phyloP scores from a whole-genome alignment of 1,284 basidiomycete genomes.

The Marasmius sp. region DNA sequence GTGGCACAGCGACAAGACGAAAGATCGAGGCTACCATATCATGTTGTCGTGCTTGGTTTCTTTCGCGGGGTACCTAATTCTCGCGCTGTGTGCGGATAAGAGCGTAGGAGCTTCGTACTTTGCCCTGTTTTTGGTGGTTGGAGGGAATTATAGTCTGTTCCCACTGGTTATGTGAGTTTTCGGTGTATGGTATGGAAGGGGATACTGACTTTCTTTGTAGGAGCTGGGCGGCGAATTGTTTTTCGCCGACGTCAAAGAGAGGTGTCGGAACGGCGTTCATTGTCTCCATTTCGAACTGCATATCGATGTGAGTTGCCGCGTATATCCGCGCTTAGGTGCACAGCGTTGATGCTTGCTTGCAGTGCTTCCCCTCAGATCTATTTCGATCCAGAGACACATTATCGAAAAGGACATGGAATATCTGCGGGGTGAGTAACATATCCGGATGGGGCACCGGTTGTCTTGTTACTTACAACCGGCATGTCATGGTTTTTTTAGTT shows the following conservation, averaged over 20 bases:
- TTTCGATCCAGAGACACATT: conserved; percentile 49
- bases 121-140: conserved; percentile 54
- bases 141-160: conserved; percentile 54
- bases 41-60: conserved; percentile 45
- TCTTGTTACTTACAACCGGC: not conserved
- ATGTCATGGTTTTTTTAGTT: conserved; percentile 3
- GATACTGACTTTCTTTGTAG: conserved; percentile 24
- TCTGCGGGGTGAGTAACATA: conserved; percentile 40
- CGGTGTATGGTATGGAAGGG: not conserved
- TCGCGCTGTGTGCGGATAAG: conserved; percentile 48
- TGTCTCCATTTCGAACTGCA: conserved; percentile 54
- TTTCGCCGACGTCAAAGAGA: conserved; percentile 57
- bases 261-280: conserved; percentile 60
- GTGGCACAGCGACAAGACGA: conserved; percentile 51
- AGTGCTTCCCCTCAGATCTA: conserved; percentile 61
- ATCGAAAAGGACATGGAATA: conserved; percentile 53
- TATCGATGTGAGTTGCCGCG: conserved; percentile 46
- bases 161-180: conserved; percentile 52
- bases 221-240: conserved; percentile 58
- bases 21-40: conserved; percentile 54
- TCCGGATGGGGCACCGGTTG: too few relatives aligned
- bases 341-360: conserved; percentile 3
- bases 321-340: not conserved
- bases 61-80: conserved; percentile 50
- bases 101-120: conserved; percentile 55